phyloP scores from a whole-genome alignment of 1,139 yeast species.

The Lodderomyces jiufengensis region DNA sequence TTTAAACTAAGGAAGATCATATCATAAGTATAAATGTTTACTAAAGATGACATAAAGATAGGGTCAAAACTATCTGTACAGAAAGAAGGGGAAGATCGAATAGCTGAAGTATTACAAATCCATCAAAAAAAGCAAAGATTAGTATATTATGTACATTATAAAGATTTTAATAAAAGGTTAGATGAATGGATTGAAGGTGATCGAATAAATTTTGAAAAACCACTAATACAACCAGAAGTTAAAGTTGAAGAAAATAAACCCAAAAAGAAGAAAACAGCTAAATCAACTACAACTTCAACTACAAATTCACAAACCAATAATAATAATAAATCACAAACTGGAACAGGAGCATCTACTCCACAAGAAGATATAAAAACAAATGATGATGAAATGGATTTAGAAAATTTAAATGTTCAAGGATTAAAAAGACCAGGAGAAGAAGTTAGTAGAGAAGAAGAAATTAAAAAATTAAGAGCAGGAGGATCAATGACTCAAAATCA shows the following conservation, averaged over 20 bases:
- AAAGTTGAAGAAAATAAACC: slow-evolving; percentile 44
- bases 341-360: slow-evolving; percentile 18
- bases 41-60: slow-evolving; percentile 49
- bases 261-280: slow-evolving; percentile 17
- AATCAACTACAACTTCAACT: no score
- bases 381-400: slow-evolving; percentile 82
- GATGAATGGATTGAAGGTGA: slow-evolving; percentile 88
- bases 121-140: slow-evolving; percentile 73
- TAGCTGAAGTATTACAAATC: slow-evolving; percentile 82
- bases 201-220: slow-evolving; percentile 65
- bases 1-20: no score
- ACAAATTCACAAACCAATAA: slow-evolving; percentile 15
- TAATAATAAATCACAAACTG: background rate
- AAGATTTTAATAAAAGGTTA: slow-evolving; percentile 80
- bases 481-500: slow-evolving; percentile 96
- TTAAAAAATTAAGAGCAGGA: slow-evolving; percentile 83
- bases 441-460: slow-evolving; percentile 83
- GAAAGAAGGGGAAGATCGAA: slow-evolving; percentile 74
- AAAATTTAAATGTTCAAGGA: slow-evolving; percentile 82
- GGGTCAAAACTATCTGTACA: slow-evolving; percentile 81
- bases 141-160: slow-evolving; percentile 89
- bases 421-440: slow-evolving; percentile 63
- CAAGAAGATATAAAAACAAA: slow-evolving; percentile 17
- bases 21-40: no score
- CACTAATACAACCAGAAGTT: slow-evolving; percentile 69